Evolutionary conservation across 768 basidiomycete genomes (phyloP), one percentile per base, ranked within the genome.

Genomic region (Trametes elegans): DNA sequence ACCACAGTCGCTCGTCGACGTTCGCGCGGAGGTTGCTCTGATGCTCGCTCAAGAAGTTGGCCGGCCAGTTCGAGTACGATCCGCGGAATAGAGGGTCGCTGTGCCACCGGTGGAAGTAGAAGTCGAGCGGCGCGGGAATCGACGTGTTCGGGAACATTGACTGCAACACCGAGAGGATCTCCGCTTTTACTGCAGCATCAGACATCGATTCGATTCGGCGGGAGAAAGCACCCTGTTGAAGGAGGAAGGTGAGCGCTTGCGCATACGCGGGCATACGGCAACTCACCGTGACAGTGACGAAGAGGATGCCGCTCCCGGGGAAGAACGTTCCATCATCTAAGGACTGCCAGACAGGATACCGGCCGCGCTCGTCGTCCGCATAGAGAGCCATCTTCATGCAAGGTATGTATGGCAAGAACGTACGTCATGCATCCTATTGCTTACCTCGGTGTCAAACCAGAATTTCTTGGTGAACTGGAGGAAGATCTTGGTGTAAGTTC

Each of bases 11-110:
- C 31, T 71, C 64, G 10, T 71, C 70, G 9, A 87, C 71, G 19
- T 79, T 81, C 3, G 81, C 80, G 34, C 81, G 73, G 45, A 86
- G 60, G 61, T 85, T 83, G 8, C 74, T 71, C 8, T 80, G 74
- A 47, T 84, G 81, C 27, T 71, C 70, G 14, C 73, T 74, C 10
- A 79, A 66, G 58, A 85, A 85, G 3, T 81, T 75, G 0, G 87
- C 74, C 0, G 84, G 85, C 85, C 85, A 88, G 56, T 86, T 88
- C 19, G 81, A 82, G 60, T 84, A 88, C 3, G 83, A 81, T 4
- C 83, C 83, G 19, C 83, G 74, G 66, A 75, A 82, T 26, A 70
- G 68, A 3, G 78, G 76, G 62, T 87, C 75, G 11, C 67, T 65
- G 41, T 73, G 60, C 87, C 87, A 88, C 3, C 74, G 68, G 3